Base-by-base conservation (phyloP, 2,329 filamentous ascomycete genomes). In the Arthrobotrys pseudoclavata region DNA sequence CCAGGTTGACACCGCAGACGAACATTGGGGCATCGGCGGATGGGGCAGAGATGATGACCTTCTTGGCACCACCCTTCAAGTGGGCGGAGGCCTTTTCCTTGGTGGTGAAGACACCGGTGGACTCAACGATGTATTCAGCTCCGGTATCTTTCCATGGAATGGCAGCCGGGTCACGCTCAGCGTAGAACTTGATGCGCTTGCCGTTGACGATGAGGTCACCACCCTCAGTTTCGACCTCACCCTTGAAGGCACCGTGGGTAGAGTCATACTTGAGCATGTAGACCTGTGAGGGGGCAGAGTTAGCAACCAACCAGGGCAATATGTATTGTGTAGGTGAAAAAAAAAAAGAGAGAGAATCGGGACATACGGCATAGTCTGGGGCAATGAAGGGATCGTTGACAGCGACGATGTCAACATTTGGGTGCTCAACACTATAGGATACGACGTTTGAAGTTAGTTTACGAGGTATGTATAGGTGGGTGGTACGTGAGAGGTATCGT, bases 211-310 rank as follows among this genome's bases (percentile, higher is more conserved):
- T 86, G 82, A 99, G 90, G 67, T 80, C 68, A 4, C 47, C 48
- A 85, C 88, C 87, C 81, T 91, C 89, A 83, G 88, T 90, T 79
- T 90, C 87, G 86, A 98, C 90, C 79, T 91, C 91, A 83, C 95
- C 95, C 89, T 97, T 96, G 92, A 98, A 99, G 85, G 89, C 85
- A 83, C 96, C 96, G 90, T 99, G 96, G 86, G 92, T 94, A 83
- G 92, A 94, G 89, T 99, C 96, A 86, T 98, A 98, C 89, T 97
- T 96, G 88, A 99, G 92, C 96, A 98, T 98, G 91, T 98, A 98
- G 85, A 92, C 93, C 94, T 97, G 82, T 10, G 40, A 48, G 34
- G 18, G 4, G n/a, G 37, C 13, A 40, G 29, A 29, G 31, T 34
- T 34, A 34, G 31, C 4, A 34, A 34, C 7, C 7, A 4, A 34